phyloP scores from a whole-genome alignment of 176 grass and related monocot species.

The Oryza glaberrima region DNA sequence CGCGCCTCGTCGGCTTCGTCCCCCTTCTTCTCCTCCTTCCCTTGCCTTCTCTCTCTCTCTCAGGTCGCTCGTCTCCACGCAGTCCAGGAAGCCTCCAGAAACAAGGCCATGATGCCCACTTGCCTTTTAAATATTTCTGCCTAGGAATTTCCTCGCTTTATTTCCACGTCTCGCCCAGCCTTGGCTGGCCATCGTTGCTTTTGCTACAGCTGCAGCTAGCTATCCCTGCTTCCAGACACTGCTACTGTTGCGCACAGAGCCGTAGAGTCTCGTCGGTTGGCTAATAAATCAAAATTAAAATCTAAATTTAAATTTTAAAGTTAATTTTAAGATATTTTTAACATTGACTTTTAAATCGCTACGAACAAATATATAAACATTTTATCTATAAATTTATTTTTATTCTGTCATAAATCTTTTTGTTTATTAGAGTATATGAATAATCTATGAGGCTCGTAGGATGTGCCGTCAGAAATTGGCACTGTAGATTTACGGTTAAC shows the following conservation, averaged over 20 bases:
- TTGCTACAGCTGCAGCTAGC: neutral
- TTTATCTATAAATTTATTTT: too few relatives aligned
- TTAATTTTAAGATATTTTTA: too few relatives aligned
- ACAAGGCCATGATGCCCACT: slow-evolving; percentile 53
- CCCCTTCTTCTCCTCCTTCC: slow-evolving; percentile 7
- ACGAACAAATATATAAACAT: too few relatives aligned
- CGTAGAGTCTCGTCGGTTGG: too few relatives aligned
- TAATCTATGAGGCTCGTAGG: too few relatives aligned
- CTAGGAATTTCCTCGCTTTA: neutral
- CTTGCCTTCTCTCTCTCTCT: neutral
- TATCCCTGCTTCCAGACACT: neutral
- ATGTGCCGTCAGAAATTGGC: neutral
- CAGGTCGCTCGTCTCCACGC: slow-evolving; percentile 38
- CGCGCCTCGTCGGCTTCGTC: neutral
- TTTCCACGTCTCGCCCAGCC: neutral
- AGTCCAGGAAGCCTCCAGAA: slow-evolving; percentile 79
- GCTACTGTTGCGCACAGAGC: neutral
- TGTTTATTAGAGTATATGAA: too few relatives aligned
- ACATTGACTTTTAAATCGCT: too few relatives aligned
- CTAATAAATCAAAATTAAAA: too few relatives aligned
- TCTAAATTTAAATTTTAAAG: too few relatives aligned
- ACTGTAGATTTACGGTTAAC: neutral
- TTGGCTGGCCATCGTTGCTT: neutral
- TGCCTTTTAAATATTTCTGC: slow-evolving; percentile 40
- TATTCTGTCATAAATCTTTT: too few relatives aligned